Evolutionary conservation across 495 filamentous ascomycete species (phyloP), one percentile per base, ranked within the genome.

Genomic region (Parmelia sp.): DNA sequence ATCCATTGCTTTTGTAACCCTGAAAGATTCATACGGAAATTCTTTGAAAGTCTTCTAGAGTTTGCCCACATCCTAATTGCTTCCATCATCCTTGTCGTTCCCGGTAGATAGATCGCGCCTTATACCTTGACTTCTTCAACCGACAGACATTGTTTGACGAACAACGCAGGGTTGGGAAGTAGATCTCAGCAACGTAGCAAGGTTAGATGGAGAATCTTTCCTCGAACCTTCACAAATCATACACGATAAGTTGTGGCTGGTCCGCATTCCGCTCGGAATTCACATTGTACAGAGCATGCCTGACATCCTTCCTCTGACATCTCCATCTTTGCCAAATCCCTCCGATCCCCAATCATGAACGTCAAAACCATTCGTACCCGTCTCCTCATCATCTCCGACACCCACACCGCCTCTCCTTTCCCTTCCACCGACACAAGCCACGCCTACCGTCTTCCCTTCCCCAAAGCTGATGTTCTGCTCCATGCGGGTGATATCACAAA

Each of bases 401-500:
- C 86, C 1, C 86, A 89, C 68, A 82, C 74, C 65, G 44, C 63
- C 45, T 44, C 67, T 47, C 80, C 79, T 2, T 53, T 62, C 62
- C 71, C 75, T 23, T 29, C 68, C 9, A 45, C 58, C 39, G n/a
- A 45, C 64, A 72, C 70, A n/a, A 56, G 62, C 53, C 67, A 69
- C 57, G 63, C 77, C 60, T 83, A 78, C 73, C 77, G 79, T 36
- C 57, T 71, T 45, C 79, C 80, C 0, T 76, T 84, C 58, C 86
- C 86, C 3, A 69, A 72, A 49, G 78, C 80, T 55, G 84, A 92
- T 72, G 76, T 93, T 56, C 79, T 86, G 8, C 79, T 95, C 23
- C 90, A 92, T 72, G 87, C 83, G 65, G 88, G 90, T 40, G 89
- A 92, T 71, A 69, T 92, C 33, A 92, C 89, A 7, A 81, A 79